Evolutionary conservation across 768 basidiomycete species (phyloP), one percentile per base, ranked within the genome.

Genomic region (Boletus reticuloceps): DNA sequence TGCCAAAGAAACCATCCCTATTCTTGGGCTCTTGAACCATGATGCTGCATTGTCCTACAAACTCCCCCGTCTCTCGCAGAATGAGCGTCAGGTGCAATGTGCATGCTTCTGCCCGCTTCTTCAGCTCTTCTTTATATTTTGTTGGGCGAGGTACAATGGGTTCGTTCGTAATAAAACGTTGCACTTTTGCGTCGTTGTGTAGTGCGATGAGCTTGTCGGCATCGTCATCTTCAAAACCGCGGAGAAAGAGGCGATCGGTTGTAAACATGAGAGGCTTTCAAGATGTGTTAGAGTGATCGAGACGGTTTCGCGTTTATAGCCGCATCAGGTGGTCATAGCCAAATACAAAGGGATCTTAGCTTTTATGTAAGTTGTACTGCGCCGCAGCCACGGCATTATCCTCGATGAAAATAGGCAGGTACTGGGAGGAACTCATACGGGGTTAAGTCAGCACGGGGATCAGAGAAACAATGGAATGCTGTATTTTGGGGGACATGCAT

Each of bases 401-500:
- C 8, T 29, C 9, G 27, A 29, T 29, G 27, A 11, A 5, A 14
- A 16, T 22, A 4, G 9, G 47, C 45, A 40, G 29, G 27, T 7
- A 22, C 50, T 20, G 6, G 13, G n/a, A 31, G 20, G 20, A 34
- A 22, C 16, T 31, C 38, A 39, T 39, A 14, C 7, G 14, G 39
- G 20, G n/a, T 41, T 41, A 27, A 27, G 6, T 51, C 42, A 29
- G 42, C 22, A 43, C 11, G n/a, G 19, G 29, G 39, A 41, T 64
- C 1, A 55, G 53, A 50, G 38, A 54, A 51, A 51, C 34, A 62
- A 55, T 49, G 47, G 40, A 60, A 55, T 65, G 67, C 56, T 61
- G 58, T 69, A 61, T 71, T 72, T 29, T 70, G 70, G 59, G 58
- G 51, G 49, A 51, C 44, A 49, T 68, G 69, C 65, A 69, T 71